A percentile compares a stretch with the other conserved stretches of the same genome.
Evolutionary conservation across 306 rosid species (phyloP).

Genomic region (Prunus salicina): DNA sequence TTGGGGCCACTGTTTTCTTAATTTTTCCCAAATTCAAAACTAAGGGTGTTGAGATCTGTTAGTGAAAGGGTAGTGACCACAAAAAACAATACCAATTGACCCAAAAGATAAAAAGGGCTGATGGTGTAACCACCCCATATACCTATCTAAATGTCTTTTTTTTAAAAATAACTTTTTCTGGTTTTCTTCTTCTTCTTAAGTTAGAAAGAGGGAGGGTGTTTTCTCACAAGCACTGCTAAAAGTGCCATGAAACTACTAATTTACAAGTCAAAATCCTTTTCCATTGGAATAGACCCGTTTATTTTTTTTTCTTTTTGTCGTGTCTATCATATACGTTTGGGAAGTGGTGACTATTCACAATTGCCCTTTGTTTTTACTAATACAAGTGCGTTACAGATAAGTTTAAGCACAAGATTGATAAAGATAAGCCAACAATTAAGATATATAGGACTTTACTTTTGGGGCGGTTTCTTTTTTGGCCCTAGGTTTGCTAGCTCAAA

Average conservation of each 20-base stretch:
- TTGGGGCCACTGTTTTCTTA: constrained; percentile 3
- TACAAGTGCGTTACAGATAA: constrained; percentile 5
- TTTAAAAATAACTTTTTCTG: not conserved
- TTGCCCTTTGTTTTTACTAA: not conserved
- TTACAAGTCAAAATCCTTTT: too few species aligned
- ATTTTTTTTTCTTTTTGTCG: not conserved
- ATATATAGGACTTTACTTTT: not conserved
- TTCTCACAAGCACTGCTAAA: too few species aligned
- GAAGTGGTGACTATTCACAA: not conserved
- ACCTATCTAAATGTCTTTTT: not conserved
- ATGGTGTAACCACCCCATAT: not conserved
- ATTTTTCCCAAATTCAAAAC: constrained; percentile 5
- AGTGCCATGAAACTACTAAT: too few species aligned
- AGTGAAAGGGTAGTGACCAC: constrained; percentile 13
- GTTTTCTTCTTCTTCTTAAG: not conserved
- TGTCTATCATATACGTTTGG: not conserved
- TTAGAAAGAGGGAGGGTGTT: too few species aligned
- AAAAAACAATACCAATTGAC: constrained; percentile 3
- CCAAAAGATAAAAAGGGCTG: not conserved
- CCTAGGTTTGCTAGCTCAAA: not conserved
- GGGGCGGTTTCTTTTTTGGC: not conserved
- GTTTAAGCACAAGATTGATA: not conserved
- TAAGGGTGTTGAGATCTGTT: constrained; percentile 11
- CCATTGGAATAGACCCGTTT: accelerated
- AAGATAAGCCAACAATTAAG: not conserved